Percentiles rank a stretch among this genome's conserved stretches.
These are phyloP conservation scores for Cicer pinnatifidum DNA, from an alignment of 306 rosid genomes.

Conservation along the genomic window DNA sequence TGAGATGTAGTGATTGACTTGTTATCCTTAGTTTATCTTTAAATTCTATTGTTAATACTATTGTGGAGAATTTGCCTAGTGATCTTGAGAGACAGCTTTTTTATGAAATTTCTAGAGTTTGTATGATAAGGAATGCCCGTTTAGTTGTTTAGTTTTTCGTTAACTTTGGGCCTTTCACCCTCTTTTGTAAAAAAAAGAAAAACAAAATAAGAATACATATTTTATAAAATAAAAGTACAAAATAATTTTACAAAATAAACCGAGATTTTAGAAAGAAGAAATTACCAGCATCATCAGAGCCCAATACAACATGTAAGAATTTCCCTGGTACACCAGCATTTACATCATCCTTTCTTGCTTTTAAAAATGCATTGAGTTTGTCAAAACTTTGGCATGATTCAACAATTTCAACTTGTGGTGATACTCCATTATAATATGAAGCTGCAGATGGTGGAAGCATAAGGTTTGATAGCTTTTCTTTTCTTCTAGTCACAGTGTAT, in stretches of 20 bases:
- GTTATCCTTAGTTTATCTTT: too few species aligned
- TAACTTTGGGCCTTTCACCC: too few species aligned
- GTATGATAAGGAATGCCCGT: too few species aligned
- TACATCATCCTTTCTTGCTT: conserved; percentile 68
- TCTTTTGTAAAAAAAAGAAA: too few species aligned
- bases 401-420: conserved; percentile 67
- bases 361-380: conserved; percentile 67
- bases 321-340: conserved; percentile 76
- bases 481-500: conserved; percentile 55
- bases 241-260: too few species aligned
- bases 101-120: too few species aligned
- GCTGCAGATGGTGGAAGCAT: conserved; percentile 80
- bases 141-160: too few species aligned
- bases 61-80: too few species aligned
- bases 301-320: conserved; percentile 74
- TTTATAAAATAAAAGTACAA: too few species aligned
- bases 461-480: conserved; percentile 53
- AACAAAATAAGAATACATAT: neutral
- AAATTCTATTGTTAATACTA: too few species aligned
- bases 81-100: too few species aligned
- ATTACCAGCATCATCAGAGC: conserved; percentile 70
- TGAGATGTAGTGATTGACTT: too few species aligned
- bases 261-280: conserved; percentile 8
- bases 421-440: conserved; percentile 63
- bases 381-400: conserved; percentile 67